phyloP scores from a whole-genome alignment of 495 filamentous ascomycete species.

The Aspergillus indologenus region DNA sequence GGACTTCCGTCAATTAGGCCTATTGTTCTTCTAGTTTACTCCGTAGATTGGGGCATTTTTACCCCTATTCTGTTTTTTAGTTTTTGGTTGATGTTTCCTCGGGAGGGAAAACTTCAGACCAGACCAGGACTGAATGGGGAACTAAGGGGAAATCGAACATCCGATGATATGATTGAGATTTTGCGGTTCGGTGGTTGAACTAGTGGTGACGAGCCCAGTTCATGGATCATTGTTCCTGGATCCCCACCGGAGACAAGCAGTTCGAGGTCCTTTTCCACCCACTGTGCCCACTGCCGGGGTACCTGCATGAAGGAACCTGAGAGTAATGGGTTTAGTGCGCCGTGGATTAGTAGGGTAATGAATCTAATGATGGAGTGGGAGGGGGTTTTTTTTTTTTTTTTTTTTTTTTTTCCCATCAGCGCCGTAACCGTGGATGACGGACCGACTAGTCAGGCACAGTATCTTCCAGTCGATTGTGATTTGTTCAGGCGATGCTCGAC shows the following conservation, averaged over 20 bases:
- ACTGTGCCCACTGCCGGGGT: slow-evolving; percentile 1
- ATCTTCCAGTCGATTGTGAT: not conserved
- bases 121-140: not conserved
- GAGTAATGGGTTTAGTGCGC: slow-evolving; percentile 1
- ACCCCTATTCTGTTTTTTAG: too few species aligned
- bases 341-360: not conserved
- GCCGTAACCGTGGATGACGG: not conserved
- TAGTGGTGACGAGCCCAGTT: not conserved
- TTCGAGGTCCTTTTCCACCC: not conserved
- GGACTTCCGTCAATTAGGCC: too few species aligned
- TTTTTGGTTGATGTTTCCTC: not conserved
- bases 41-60: too few species aligned
- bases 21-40: too few species aligned
- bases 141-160: not conserved
- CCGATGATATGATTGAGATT: slow-evolving; percentile 10
- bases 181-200: not conserved
- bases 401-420: not conserved
- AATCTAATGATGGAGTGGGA: not conserved
- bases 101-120: not conserved
- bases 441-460: not conserved
- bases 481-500: not conserved
- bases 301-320: slow-evolving; percentile 11
- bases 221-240: not conserved
- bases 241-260: not conserved
- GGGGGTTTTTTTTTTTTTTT: not conserved